A percentile compares a stretch with the other conserved stretches of the same genome.
phyloP scores from a whole-genome alignment of 2,329 filamentous ascomycete genomes.

The Trichoderma sp. region DNA sequence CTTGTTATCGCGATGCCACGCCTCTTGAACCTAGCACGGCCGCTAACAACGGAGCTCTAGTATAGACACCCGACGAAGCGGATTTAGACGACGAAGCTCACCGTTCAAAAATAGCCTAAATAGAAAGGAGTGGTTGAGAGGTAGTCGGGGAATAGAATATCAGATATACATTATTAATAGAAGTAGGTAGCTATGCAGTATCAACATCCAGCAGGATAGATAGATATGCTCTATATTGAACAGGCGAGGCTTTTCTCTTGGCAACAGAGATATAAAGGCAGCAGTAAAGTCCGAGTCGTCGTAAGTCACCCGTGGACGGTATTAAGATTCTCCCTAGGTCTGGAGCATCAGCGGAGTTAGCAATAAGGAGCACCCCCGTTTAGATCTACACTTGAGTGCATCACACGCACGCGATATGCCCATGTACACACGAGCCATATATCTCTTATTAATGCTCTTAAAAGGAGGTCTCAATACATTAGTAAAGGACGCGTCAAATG shows the following conservation, averaged over 20 bases:
- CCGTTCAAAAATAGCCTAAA: not conserved
- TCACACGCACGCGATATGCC: not conserved
- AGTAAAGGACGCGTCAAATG: not conserved
- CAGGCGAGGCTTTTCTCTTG: not conserved
- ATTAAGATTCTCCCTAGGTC: not conserved
- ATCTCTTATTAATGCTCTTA: not conserved
- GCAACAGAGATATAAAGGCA: not conserved
- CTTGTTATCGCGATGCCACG: constrained; percentile 3
- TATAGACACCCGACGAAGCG: not conserved
- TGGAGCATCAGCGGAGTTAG: not conserved
- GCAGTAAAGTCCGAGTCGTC: not conserved
- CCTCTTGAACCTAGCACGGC: not conserved
- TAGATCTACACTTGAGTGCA: not conserved
- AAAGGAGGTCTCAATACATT: not conserved
- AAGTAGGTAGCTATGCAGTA: not conserved
- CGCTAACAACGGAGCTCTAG: constrained; percentile 7
- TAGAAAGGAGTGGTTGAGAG: not conserved
- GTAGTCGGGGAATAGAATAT: not conserved
- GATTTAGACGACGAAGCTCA: not conserved
- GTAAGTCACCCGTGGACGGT: not conserved
- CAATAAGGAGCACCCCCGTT: not conserved
- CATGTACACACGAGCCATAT: not conserved
- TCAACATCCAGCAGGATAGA: not conserved
- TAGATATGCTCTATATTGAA: not conserved
- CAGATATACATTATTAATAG: not conserved